Evolutionary conservation across 2,329 filamentous ascomycete species (phyloP), one percentile per base, ranked within the genome.

Genomic region (Claviceps africana): DNA sequence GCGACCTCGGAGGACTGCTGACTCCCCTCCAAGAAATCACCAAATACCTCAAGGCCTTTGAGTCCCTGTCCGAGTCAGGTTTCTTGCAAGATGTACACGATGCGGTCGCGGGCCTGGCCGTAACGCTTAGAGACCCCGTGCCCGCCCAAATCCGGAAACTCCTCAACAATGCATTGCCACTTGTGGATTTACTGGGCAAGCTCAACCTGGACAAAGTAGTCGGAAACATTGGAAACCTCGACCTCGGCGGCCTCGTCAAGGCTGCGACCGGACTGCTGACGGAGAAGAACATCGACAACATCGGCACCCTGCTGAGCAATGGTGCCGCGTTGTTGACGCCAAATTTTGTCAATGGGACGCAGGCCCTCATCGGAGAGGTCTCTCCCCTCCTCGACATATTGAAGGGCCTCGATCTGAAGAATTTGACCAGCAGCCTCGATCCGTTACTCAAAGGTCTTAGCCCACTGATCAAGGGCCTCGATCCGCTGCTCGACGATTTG

Each of bases 81-180:
- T 72, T 73, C 51, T 56, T 73, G 17, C 54, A 70, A 11, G 67
- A 63, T 1, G 50, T 72, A 3, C 67, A 70, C 49, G 69, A 72
- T 61, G 65, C 67, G 22, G 66, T 72, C 57, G 57, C 70, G 30
- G 67, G 70, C 54, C 65, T 73, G 8, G 63, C 64, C 8, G 57
- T 59, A 7, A 67, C 67, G 0, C 58, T 72, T n/a, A 55, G 60
- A 40, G 68, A 69, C 1, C 70, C 70, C 2, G 64, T 62, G 4
- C 64, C 68, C 15, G 56, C 57, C 33, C 53, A 67, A 55, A 58
- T 62, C 57, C 50, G 62, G 53, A 51, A 46, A 53, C 54, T 64
- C 7, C 50, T 69, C 47, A 28, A 55, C 47, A 51, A 62, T 59
- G 58, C 60, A 55, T 53, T 57, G 3, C 65, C 64, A 0, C 61